These are phyloP conservation scores for cucumber (Cucumis sativus) DNA, from an alignment of 306 rosid genomes.

Conservation along the genomic window Cucumber_9930_V3 NC_026657.2:11307001-11307500, in stretches of 20 bases:
- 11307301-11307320: neutral
- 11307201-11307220: slow-evolving; percentile 90
- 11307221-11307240: slow-evolving; percentile 93
- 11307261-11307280: slow-evolving; percentile 66
- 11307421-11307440: neutral
- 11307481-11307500: slow-evolving; percentile 93
- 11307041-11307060: slow-evolving; percentile 3
- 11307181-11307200: slow-evolving; percentile 97
- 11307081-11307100: slow-evolving; percentile 85
- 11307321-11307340: neutral
- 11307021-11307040: neutral
- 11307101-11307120: slow-evolving; percentile 77
- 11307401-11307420: neutral
- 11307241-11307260: slow-evolving; percentile 86
- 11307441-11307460: neutral
- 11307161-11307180: slow-evolving; percentile 92
- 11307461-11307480: slow-evolving; percentile 89
- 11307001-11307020: neutral
- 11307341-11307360: slow-evolving; percentile 10
- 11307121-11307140: slow-evolving; percentile 75
- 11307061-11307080: slow-evolving; percentile 16
- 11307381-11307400: neutral
- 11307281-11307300: neutral
- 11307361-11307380: neutral
- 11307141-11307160: slow-evolving; percentile 91